phyloP scores from a whole-genome alignment of 2,329 filamentous ascomycete genomes.

The Botrytis paeoniae region DNA sequence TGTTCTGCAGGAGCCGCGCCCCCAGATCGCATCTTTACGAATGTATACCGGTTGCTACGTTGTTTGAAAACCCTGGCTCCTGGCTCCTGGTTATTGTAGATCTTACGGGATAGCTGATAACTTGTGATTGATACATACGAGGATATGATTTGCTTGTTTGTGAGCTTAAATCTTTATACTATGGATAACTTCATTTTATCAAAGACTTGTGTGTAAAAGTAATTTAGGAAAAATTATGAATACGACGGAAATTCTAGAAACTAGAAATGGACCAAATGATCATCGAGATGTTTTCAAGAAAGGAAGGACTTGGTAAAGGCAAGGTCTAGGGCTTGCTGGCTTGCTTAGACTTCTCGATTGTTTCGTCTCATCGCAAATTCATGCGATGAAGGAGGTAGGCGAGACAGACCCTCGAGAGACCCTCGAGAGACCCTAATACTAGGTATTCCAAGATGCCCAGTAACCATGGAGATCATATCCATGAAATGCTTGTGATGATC shows the following conservation, averaged over 20 bases:
- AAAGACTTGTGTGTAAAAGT: neutral
- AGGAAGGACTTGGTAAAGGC: neutral
- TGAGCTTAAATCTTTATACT: constrained; percentile 9
- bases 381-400: constrained; percentile 9
- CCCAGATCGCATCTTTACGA: neutral
- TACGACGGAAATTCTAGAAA: neutral
- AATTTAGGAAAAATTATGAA: neutral
- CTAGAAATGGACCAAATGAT: neutral
- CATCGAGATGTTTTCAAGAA: neutral
- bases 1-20: neutral
- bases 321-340: neutral
- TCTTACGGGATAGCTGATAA: neutral
- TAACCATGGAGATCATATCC: neutral
- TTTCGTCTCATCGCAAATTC: neutral
- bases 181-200: neutral
- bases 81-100: neutral
- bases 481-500: constrained; percentile 11
- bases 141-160: neutral
- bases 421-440: neutral
- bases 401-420: neutral
- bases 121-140: constrained; percentile 4
- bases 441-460: neutral
- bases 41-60: constrained; percentile 6
- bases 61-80: neutral
- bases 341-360: neutral